A percentile compares a stretch with the other conserved stretches of the same genome.
These are phyloP conservation scores for Exophiala calicioides DNA, from an alignment of 2,329 filamentous ascomycete species.

Conservation along the genomic window DNA sequence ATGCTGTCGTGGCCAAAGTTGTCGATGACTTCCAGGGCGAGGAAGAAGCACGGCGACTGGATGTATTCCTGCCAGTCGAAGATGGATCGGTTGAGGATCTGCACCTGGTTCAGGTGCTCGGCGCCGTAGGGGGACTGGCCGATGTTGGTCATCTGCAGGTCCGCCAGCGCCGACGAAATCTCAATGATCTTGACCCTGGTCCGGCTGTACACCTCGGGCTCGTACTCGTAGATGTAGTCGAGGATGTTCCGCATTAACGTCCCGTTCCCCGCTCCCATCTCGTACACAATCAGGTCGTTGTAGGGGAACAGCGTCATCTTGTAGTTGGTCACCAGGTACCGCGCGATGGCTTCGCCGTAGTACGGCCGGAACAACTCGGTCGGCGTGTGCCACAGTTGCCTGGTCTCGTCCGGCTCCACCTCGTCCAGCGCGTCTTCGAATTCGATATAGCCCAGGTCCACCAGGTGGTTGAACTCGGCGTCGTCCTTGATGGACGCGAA, in stretches of 20 bases:
- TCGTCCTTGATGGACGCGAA: slow-evolving; percentile 82
- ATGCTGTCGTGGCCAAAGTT: slow-evolving; percentile 96
- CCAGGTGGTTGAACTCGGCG: slow-evolving; percentile 73
- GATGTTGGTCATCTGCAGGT: slow-evolving; percentile 70
- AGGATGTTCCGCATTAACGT: slow-evolving; percentile 98
- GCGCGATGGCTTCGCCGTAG: slow-evolving; percentile 96
- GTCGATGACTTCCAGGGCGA: slow-evolving; percentile 97
- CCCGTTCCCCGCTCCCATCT: slow-evolving; percentile 96
- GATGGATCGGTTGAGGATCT: slow-evolving; percentile 91
- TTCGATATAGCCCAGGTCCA: slow-evolving; percentile 78
- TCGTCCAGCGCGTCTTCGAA: slow-evolving; percentile 88
- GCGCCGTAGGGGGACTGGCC: slow-evolving; percentile 65
- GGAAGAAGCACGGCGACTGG: slow-evolving; percentile 93
- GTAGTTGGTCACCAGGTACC: slow-evolving; percentile 94
- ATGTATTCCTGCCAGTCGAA: slow-evolving; percentile 91
- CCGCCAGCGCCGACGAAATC: slow-evolving; percentile 80
- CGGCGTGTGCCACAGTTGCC: slow-evolving; percentile 97
- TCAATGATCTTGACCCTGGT: slow-evolving; percentile 96
- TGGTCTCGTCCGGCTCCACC: slow-evolving; percentile 68
- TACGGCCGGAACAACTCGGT: slow-evolving; percentile 96
- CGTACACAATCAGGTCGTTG: slow-evolving; percentile 95
- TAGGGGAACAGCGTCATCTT: slow-evolving; percentile 91
- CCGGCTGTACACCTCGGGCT: slow-evolving; percentile 89
- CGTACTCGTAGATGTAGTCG: slow-evolving; percentile 87
- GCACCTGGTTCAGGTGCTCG: slow-evolving; percentile 80